Percentiles rank a stretch among this genome's conserved stretches.
Evolutionary conservation across 192 early-diverging fungal genomes (phyloP).

Genomic region (Coemansia erecta): DNA sequence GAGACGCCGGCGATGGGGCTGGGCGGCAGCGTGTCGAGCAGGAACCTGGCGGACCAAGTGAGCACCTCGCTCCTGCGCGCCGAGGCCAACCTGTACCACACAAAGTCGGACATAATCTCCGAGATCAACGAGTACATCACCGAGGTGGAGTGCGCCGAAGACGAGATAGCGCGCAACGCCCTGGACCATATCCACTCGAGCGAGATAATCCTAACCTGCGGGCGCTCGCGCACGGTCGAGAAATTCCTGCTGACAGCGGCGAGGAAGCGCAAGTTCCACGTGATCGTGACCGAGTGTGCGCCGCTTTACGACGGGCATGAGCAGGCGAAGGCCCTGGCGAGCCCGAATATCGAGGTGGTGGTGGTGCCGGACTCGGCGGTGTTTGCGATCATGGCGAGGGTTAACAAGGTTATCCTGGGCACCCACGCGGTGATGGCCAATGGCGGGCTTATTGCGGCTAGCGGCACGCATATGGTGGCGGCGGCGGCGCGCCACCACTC

Average conservation of each 20-base stretch:
- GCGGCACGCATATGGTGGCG: slow-evolving; percentile 79
- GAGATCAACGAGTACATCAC: slow-evolving; percentile 85
- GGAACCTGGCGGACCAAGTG: slow-evolving; percentile 62
- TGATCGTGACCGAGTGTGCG: slow-evolving; percentile 92
- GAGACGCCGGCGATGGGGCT: slow-evolving; percentile 42
- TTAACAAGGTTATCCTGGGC: slow-evolving; percentile 95
- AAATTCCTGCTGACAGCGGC: slow-evolving; percentile 84
- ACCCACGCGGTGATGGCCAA: slow-evolving; percentile 91
- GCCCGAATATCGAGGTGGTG: slow-evolving; percentile 84
- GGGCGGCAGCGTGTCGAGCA: slow-evolving; percentile 22
- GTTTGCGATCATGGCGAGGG: slow-evolving; percentile 96
- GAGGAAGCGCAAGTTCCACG: slow-evolving; percentile 82
- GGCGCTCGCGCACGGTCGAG: slow-evolving; percentile 81
- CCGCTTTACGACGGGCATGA: slow-evolving; percentile 87
- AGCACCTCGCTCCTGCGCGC: slow-evolving; percentile 31
- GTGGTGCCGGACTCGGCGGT: slow-evolving; percentile 90
- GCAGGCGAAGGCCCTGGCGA: slow-evolving; percentile 71
- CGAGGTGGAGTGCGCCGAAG: slow-evolving; percentile 76
- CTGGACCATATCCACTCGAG: slow-evolving; percentile 92
- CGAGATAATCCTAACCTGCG: slow-evolving; percentile 94
- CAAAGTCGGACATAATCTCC: slow-evolving; percentile 77
- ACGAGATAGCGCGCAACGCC: slow-evolving; percentile 79
- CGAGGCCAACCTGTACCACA: slow-evolving; percentile 40
- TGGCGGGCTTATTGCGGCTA: slow-evolving; percentile 83
- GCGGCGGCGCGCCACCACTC: slow-evolving; percentile 90